These are phyloP conservation scores for Candida multigemmis DNA, from an alignment of 805 yeast genomes.

Conservation along the genomic window DNA sequence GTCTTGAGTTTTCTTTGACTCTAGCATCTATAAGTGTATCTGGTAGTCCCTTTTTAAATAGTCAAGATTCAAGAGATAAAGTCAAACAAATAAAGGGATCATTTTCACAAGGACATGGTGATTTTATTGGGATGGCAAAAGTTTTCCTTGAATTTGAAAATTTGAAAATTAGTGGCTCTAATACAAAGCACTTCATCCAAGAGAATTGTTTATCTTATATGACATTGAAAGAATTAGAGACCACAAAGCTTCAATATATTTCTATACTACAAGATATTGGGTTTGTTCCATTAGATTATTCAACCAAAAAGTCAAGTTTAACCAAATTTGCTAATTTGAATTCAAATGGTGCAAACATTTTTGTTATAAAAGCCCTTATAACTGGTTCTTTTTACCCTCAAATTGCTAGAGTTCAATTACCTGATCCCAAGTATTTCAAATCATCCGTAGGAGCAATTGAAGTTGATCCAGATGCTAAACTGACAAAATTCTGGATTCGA, in stretches of 20 bases:
- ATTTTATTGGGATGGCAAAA: slow-evolving; percentile 56
- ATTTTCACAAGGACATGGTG: slow-evolving; percentile 56
- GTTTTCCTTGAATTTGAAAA: slow-evolving; percentile 48
- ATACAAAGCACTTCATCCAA: slow-evolving; percentile 35
- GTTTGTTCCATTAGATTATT: slow-evolving; percentile 53
- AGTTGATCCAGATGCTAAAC: slow-evolving; percentile 72
- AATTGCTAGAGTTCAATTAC: slow-evolving; percentile 70
- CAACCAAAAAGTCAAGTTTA: no score
- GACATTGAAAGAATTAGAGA: slow-evolving; percentile 60
- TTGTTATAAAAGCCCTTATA: slow-evolving; percentile 55
- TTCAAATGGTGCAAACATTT: slow-evolving; percentile 39
- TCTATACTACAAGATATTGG: slow-evolving; percentile 72
- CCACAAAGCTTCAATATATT: slow-evolving; percentile 62
- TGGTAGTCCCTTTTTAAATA: slow-evolving; percentile 65
- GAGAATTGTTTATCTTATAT: slow-evolving; percentile 55
- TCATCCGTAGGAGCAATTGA: slow-evolving; percentile 75
- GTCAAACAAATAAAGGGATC: slow-evolving; percentile 38
- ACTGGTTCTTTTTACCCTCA: slow-evolving; percentile 83
- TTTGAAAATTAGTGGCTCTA: slow-evolving; percentile 11
- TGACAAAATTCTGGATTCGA: slow-evolving; percentile 20
- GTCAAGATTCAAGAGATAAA: slow-evolving; percentile 54
- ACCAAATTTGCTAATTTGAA: slow-evolving; percentile 30
- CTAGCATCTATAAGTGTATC: slow-evolving; percentile 70
- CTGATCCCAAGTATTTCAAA: slow-evolving; percentile 67
- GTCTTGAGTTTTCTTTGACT: slow-evolving; percentile 68